phyloP scores from a whole-genome alignment of 2,329 filamentous ascomycete species.

The Aspergillus aculeatus region DNA sequence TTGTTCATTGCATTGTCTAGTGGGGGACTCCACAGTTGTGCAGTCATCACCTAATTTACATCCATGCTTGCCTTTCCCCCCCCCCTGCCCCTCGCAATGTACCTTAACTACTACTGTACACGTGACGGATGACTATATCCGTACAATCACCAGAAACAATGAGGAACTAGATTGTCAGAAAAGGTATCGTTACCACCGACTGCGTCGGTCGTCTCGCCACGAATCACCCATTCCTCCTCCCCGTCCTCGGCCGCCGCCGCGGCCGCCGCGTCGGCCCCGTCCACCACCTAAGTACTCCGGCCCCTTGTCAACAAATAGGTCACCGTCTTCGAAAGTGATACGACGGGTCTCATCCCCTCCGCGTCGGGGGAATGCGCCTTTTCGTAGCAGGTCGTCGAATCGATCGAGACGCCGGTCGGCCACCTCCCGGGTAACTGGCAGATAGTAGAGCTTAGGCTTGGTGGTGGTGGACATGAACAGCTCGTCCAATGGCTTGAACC shows the following conservation, averaged over 20 bases:
- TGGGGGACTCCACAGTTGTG: background rate
- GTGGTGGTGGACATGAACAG: constrained; percentile 60
- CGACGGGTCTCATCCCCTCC: constrained; percentile 61
- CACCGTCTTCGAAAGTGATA: constrained; percentile 69
- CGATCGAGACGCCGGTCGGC: constrained; percentile 64
- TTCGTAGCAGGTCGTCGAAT: constrained; percentile 48
- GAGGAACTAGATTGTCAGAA: no score
- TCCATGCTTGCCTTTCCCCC: background rate
- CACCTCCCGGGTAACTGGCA: constrained; percentile 64
- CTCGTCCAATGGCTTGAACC: constrained; percentile 59
- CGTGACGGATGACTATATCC: background rate
- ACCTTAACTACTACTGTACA: background rate
- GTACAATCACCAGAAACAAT: background rate
- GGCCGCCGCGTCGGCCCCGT: constrained; percentile 36
- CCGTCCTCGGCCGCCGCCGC: constrained; percentile 30
- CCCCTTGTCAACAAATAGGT: constrained; percentile 68
- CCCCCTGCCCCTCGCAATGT: background rate
- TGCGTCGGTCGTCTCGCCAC: constrained; percentile 16
- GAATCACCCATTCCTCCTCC: constrained; percentile 27
- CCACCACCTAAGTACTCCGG: constrained; percentile 55
- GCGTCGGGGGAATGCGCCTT: constrained; percentile 36
- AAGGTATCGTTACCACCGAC: constrained; percentile 8
- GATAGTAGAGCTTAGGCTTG: constrained; percentile 65
- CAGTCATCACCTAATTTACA: background rate
- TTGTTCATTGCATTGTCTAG: background rate